Conservation (phyloP, 768 basidiomycete species). For the Phlegmacium glaucopus region DNA sequence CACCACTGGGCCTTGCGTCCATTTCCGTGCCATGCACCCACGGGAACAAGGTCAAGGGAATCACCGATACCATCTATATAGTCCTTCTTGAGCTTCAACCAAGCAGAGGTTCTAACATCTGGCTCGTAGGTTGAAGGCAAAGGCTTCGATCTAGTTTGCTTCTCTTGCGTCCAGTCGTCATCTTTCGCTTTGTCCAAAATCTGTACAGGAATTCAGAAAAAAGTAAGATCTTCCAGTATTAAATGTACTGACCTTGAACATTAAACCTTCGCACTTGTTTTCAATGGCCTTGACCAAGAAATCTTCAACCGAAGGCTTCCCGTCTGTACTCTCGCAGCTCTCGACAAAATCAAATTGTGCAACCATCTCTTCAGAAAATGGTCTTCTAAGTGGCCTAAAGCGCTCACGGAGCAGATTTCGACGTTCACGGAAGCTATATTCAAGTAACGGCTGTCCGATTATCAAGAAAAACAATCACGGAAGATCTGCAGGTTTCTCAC, state of each 20-base stretch:
- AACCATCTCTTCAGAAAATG: constrained; percentile 34
- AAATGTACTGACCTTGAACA: constrained; percentile 68
- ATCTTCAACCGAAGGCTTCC: constrained; percentile 57
- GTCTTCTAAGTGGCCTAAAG: constrained; percentile 48
- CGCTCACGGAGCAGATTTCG: constrained; percentile 56
- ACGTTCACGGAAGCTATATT: constrained; percentile 66
- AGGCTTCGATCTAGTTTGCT: constrained; percentile 51
- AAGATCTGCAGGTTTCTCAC: constrained; percentile 38
- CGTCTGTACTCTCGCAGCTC: constrained; percentile 62
- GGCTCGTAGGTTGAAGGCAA: constrained; percentile 87
- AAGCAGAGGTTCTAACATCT: constrained; percentile 82
- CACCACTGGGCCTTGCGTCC: constrained; percentile 91
- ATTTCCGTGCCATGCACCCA: constrained; percentile 87
- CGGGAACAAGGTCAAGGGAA: constrained; percentile 65
- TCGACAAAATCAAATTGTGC: constrained; percentile 76
- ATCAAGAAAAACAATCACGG: neutral
- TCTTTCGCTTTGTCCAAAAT: constrained; percentile 57
- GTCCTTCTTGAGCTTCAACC: constrained; percentile 93
- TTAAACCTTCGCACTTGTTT: constrained; percentile 86
- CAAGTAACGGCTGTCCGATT: constrained; percentile 56
- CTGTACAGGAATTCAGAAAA: constrained; percentile 28
- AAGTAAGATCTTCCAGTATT: neutral
- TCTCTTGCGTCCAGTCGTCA: constrained; percentile 27
- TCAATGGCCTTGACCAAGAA: constrained; percentile 78
- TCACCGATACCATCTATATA: constrained; percentile 82